Base-by-base conservation (phyloP, 139 green algal species). In the Diplosphaera chodatii region DNA sequence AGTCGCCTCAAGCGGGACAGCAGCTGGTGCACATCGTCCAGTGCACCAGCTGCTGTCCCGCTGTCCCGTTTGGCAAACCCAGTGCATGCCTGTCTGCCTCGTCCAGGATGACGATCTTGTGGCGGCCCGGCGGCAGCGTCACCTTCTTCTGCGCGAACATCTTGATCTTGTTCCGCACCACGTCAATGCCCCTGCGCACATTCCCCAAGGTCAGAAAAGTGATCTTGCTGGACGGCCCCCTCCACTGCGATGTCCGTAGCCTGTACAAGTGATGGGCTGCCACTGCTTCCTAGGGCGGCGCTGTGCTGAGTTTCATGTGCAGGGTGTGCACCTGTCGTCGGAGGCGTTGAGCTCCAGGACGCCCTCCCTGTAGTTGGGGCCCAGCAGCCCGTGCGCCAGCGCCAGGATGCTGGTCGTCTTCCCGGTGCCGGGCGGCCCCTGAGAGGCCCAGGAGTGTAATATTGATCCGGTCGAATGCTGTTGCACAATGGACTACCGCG, bases 131-230 rank as follows among this genome's bases (percentile, higher is more conserved):
- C 1, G 95, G 96, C 64, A 98, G 85, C 3, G 91, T 98, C 3
- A 96, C 89, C 81, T 97, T 97, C 74, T 96, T 96, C 79, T 98
- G 95, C 2, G 96, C 95, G 87, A 99, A 99, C 89, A 98, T 97
- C 85, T 99, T 99, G 80, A 99, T 98, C 77, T 96, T 98, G 85
- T 98, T 98, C 56, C 96, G 86, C 40, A 99, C 96, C 10, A 98
- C 93, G 62, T 99, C 94, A 56, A 99, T 99, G 16, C 96, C 96
- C 68, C 93, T 93, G 82, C 69, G n/a, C n/a, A n/a, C n/a, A n/a
- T n/a, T n/a, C n/a, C n/a, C n/a, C n/a, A n/a, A n/a, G n/a, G n/a
- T n/a, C n/a, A n/a, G n/a, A n/a, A n/a, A n/a, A n/a, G n/a, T n/a
- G n/a, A n/a, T n/a, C n/a, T n/a, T n/a, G n/a, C n/a, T n/a, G n/a